Evolutionary conservation across 2,329 filamentous ascomycete species (phyloP).

Genomic region (Exophiala phaeomuriformis): DNA sequence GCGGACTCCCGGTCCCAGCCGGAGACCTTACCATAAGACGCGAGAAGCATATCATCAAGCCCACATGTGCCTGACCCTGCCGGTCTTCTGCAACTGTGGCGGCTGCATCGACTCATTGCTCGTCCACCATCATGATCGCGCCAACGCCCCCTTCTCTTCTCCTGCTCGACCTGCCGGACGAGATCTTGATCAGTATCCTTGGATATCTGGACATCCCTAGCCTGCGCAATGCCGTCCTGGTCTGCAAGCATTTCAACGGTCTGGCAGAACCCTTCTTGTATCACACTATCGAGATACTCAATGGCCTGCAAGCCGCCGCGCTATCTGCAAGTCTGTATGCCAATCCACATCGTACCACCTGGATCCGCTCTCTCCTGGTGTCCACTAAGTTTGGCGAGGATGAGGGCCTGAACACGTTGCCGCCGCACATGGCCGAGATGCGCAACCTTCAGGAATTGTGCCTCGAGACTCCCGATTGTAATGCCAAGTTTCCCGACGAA

Average conservation of each 20-base stretch:
- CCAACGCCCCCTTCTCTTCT: constrained; percentile 14
- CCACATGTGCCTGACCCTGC: too few relatives aligned
- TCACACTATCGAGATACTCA: constrained; percentile 20
- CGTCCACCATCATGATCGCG: constrained; percentile 20
- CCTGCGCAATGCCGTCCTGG: constrained; percentile 14
- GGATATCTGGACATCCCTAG: constrained; percentile 18
- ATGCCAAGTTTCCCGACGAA: constrained; percentile 22
- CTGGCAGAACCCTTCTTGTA: constrained; percentile 25
- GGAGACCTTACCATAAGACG: too few relatives aligned
- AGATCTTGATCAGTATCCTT: constrained; percentile 25
- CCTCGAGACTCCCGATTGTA: constrained; percentile 27
- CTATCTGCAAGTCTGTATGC: constrained; percentile 16
- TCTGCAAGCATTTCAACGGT: constrained; percentile 22
- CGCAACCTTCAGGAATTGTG: constrained; percentile 22
- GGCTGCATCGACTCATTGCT: not conserved
- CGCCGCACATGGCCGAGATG: constrained; percentile 22
- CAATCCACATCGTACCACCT: constrained; percentile 21
- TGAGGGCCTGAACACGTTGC: constrained; percentile 19
- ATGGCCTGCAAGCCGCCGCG: constrained; percentile 15
- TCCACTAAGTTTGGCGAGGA: constrained; percentile 27
- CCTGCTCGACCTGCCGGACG: constrained; percentile 24
- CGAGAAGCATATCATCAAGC: too few relatives aligned
- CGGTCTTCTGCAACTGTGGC: too few relatives aligned
- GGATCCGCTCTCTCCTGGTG: constrained; percentile 23
- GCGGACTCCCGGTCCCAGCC: too few relatives aligned